phyloP scores from a whole-genome alignment of 768 basidiomycete species.

The Trichaptum fuscoviolaceum region DNA sequence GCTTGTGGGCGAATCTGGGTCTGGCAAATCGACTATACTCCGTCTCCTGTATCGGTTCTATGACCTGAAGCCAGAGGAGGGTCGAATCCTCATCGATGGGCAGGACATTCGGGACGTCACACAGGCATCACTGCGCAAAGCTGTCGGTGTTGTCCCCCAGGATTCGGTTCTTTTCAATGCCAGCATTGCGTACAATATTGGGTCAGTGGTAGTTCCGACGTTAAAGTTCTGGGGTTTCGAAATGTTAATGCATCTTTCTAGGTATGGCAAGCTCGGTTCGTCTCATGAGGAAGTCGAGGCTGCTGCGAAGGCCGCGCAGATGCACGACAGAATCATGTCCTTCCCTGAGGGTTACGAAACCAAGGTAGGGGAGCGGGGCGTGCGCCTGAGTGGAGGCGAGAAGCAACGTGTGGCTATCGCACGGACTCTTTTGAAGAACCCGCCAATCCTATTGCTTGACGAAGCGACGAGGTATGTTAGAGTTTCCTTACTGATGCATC shows the following conservation, averaged over 20 bases:
- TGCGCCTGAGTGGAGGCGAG: slow-evolving; percentile 82
- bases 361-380: slow-evolving; percentile 85
- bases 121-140: slow-evolving; percentile 67
- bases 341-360: slow-evolving; percentile 88
- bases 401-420: slow-evolving; percentile 89
- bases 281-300: slow-evolving; percentile 68
- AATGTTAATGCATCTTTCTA: slow-evolving; percentile 19
- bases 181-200: slow-evolving; percentile 69
- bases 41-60: slow-evolving; percentile 93
- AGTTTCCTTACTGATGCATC: slow-evolving; percentile 3
- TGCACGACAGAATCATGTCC: slow-evolving; percentile 78
- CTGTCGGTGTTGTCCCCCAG: slow-evolving; percentile 90
- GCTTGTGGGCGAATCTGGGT: slow-evolving; percentile 78
- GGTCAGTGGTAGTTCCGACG: slow-evolving; percentile 31
- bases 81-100: slow-evolving; percentile 78
- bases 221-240: neutral
- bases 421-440: slow-evolving; percentile 80
- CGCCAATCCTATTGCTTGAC: slow-evolving; percentile 73
- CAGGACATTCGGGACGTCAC: slow-evolving; percentile 86
- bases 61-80: slow-evolving; percentile 75
- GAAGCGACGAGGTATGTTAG: slow-evolving; percentile 60
- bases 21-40: slow-evolving; percentile 79
- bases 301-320: slow-evolving; percentile 77
- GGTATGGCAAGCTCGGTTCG: slow-evolving; percentile 74
- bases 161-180: slow-evolving; percentile 72